These are phyloP conservation scores for Amaranthus hypochondriacus DNA, from an alignment of 148 eudicot genomes.

Conservation along the genomic window DNA sequence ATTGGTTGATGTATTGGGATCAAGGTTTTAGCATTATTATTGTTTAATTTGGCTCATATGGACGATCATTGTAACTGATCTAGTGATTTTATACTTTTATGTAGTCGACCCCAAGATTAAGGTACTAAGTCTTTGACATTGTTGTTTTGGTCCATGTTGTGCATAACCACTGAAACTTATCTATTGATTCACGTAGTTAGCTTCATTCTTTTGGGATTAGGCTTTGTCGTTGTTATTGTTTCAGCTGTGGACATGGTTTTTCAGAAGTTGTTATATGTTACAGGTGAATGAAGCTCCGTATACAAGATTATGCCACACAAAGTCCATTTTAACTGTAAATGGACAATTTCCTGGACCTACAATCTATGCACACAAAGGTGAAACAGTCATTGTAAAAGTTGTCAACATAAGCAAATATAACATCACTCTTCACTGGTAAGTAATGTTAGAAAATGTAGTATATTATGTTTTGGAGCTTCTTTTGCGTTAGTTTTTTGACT, in stretches of 20 bases:
- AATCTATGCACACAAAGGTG: conserved; percentile 31
- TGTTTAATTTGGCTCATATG: no score
- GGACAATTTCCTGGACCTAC: conserved; percentile 53
- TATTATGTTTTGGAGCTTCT: not conserved
- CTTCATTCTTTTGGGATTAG: no score
- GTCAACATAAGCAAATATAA: conserved; percentile 33
- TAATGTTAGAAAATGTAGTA: no score
- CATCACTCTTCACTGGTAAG: conserved; percentile 55
- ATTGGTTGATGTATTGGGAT: no score
- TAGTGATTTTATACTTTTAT: no score
- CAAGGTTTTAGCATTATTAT: no score
- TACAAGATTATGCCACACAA: conserved; percentile 40
- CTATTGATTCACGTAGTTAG: no score
- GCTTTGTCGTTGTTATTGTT: not conserved
- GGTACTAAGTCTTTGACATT: no score
- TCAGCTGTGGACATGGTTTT: not conserved
- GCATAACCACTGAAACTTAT: not conserved
- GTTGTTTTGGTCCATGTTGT: not conserved
- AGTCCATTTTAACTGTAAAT: conserved; percentile 45
- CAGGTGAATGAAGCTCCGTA: conserved; percentile 31
- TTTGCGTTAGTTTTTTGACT: not conserved
- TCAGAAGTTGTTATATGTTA: not conserved
- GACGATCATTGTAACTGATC: no score
- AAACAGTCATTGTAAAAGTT: conserved; percentile 33
- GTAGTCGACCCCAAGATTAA: no score